Evolutionary conservation across 75 land plant genomes (phyloP).

Genomic region (Chamaecyparis obtusa): DNA sequence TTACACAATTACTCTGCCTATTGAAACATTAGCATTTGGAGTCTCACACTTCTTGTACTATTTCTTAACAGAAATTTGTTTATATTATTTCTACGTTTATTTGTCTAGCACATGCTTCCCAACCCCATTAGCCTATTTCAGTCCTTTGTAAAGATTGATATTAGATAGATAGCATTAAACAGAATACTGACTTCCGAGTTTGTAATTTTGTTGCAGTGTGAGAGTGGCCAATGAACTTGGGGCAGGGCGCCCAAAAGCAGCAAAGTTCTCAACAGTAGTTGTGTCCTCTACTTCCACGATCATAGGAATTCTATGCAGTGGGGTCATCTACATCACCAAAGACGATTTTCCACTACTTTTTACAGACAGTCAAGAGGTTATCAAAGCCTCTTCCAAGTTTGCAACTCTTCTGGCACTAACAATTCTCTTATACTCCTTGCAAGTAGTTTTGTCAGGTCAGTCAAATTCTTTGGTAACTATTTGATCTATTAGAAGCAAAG

Average conservation of each 20-base stretch:
- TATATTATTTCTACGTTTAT: too few relatives aligned
- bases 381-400: constrained; percentile 14
- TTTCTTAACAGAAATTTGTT: too few relatives aligned
- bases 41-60: too few relatives aligned
- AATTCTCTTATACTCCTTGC: background rate
- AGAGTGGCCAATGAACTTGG: constrained; percentile 60
- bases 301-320: constrained; percentile 19
- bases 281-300: constrained; percentile 20
- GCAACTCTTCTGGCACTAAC: constrained; percentile 11
- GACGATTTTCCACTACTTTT: constrained; percentile 24
- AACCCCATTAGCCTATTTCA: too few relatives aligned
- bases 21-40: too few relatives aligned
- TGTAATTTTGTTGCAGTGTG: constrained; percentile 15
- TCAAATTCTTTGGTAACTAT: background rate
- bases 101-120: too few relatives aligned
- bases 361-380: constrained; percentile 19
- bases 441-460: background rate
- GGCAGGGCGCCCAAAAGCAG: constrained; percentile 39
- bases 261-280: constrained; percentile 27
- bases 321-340: constrained; percentile 14
- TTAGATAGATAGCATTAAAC: too few relatives aligned
- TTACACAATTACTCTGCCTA: too few relatives aligned
- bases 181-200: too few relatives aligned
- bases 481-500: background rate
- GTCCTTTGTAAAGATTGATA: too few relatives aligned